These are phyloP conservation scores for Arthrobotrys sinensis DNA, from an alignment of 2,329 filamentous ascomycete genomes.

Conservation along the genomic window DNA sequence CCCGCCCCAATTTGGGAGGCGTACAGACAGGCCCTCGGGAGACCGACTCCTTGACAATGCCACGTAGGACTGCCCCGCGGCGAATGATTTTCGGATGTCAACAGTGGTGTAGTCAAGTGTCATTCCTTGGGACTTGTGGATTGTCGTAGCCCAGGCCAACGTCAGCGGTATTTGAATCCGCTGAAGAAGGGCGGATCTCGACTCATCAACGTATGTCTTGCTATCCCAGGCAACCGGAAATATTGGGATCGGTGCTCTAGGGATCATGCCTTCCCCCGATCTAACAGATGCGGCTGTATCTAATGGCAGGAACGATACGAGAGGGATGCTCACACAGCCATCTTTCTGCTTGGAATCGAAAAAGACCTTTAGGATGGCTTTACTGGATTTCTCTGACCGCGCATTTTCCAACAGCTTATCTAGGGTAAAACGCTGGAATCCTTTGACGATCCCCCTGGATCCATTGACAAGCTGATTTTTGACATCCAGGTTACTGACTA, in stretches of 20 bases:
- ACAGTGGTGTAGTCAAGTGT: conserved; percentile 75
- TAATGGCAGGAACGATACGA: conserved; percentile 60
- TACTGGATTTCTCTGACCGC: conserved; percentile 42
- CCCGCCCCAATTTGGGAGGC: conserved; percentile 14
- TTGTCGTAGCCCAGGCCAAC: conserved; percentile 76
- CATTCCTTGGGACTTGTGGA: conserved; percentile 77
- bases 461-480: conserved; percentile 69
- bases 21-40: conserved; percentile 69
- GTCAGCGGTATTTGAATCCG: conserved; percentile 76
- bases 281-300: background rate
- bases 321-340: conserved; percentile 56
- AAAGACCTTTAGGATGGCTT: conserved; percentile 48
- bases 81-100: conserved; percentile 72
- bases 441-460: conserved; percentile 70
- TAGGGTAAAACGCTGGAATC: conserved; percentile 68
- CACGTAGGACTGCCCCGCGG: conserved; percentile 76
- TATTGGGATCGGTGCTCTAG: conserved; percentile 40
- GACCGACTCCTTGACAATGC: conserved; percentile 74
- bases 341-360: conserved; percentile 48
- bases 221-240: conserved; percentile 54
- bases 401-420: conserved; percentile 64
- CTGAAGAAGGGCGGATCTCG: conserved; percentile 67
- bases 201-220: conserved; percentile 45
- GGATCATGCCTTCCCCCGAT: background rate
- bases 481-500: conserved; percentile 71